phyloP scores from a whole-genome alignment of 306 rosid species.

The Leucaena leucocephala region DNA sequence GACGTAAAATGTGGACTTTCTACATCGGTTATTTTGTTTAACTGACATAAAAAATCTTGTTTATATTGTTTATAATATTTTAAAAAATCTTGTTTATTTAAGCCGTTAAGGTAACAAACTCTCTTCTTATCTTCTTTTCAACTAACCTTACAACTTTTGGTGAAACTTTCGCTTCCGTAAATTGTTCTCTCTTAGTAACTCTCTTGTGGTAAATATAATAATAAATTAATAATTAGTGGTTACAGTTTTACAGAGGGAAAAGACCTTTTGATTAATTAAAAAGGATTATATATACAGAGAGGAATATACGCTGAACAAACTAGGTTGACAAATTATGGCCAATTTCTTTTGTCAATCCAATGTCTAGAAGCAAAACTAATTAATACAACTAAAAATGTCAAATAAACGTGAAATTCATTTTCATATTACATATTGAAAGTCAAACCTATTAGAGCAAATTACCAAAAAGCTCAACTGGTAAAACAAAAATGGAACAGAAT shows the following conservation, averaged over 20 bases:
- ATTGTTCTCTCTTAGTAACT: too few relatives aligned
- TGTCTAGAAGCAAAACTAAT: not conserved
- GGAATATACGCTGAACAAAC: constrained; percentile 40
- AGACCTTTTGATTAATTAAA: not conserved
- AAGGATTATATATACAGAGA: too few relatives aligned
- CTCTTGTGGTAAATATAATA: constrained; percentile 14
- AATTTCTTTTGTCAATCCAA: constrained; percentile 26
- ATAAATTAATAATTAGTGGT: constrained; percentile 9
- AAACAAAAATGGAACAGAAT: not conserved
- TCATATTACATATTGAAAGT: constrained; percentile 7
- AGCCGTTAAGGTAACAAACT: not conserved
- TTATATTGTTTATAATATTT: too few relatives aligned
- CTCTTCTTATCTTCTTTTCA: constrained; percentile 42
- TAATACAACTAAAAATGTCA: constrained; percentile 26
- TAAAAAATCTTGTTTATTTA: too few relatives aligned
- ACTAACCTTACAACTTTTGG: constrained; percentile 36
- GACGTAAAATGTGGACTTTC: too few relatives aligned
- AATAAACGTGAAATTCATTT: constrained; percentile 26
- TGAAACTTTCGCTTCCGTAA: constrained; percentile 9
- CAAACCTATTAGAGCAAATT: constrained; percentile 35
- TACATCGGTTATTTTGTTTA: too few relatives aligned
- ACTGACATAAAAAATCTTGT: too few relatives aligned
- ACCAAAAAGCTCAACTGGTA: constrained; percentile 32
- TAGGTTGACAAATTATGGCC: constrained; percentile 31
- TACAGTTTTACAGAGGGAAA: not conserved